A percentile compares a stretch with the other conserved stretches of the same genome.
Conservation (phyloP, 495 filamentous ascomycete genomes). For the Neurospora sp. region DNA sequence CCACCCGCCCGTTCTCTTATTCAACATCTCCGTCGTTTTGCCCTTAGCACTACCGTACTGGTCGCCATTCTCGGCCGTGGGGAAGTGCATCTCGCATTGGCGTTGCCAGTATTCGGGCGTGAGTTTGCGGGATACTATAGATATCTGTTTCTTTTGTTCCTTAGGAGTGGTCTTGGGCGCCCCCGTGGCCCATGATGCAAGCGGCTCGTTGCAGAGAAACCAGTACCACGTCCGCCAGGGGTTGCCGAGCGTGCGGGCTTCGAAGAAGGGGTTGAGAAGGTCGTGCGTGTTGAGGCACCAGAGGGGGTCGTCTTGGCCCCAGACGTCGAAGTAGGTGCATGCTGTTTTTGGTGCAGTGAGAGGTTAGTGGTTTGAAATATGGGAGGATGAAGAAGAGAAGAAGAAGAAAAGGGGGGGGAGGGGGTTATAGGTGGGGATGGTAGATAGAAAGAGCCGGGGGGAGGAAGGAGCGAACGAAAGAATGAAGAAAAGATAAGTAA, state of each 20-base stretch:
- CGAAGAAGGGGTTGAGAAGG: constrained; percentile 43
- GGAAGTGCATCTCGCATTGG: constrained; percentile 54
- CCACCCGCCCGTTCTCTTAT: constrained; percentile 52
- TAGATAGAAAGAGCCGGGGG: not conserved
- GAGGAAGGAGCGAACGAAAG: not conserved
- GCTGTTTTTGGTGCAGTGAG: constrained; percentile 2
- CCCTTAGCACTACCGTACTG: constrained; percentile 43
- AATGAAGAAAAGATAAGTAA: not conserved
- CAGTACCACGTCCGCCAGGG: constrained; percentile 52
- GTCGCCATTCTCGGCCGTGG: constrained; percentile 31
- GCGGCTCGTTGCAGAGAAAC: constrained; percentile 56
- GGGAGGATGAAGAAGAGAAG: not conserved
- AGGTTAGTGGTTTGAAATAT: not conserved
- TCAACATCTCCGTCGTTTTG: constrained; percentile 43
- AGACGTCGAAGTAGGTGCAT: constrained; percentile 37
- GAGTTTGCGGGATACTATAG: constrained; percentile 49
- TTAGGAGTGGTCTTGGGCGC: constrained; percentile 28
- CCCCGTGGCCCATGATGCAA: constrained; percentile 28
- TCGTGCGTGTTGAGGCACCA: constrained; percentile 54
- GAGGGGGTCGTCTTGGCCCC: constrained; percentile 34
- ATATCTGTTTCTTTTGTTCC: constrained; percentile 12
- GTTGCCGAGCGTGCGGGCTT: constrained; percentile 44
- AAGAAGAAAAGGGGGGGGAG: not conserved
- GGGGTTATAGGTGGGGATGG: not conserved
- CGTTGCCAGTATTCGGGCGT: constrained; percentile 47